Evolutionary conservation across 805 yeast genomes (phyloP).

Genomic region (Candida ipomoeae): DNA sequence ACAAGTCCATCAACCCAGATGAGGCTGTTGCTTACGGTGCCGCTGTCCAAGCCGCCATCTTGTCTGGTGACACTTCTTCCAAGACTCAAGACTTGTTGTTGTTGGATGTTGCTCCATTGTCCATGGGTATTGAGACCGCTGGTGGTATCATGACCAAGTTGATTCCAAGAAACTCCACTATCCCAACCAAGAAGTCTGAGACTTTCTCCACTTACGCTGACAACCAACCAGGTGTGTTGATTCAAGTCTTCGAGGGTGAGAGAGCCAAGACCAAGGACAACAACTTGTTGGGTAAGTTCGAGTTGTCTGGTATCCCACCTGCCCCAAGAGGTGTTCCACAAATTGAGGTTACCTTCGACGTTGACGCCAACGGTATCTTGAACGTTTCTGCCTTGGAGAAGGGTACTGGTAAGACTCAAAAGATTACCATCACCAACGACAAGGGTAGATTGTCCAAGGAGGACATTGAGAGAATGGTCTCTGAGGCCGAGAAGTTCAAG

Average conservation of each 20-base stretch:
- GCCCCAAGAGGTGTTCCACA: conserved; percentile 99
- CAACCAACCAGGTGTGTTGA: conserved; percentile 97
- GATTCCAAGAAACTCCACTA: conserved; percentile 97
- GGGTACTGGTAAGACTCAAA: conserved; percentile 96
- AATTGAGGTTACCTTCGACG: conserved; percentile 94
- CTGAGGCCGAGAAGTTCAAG: conserved; percentile 87
- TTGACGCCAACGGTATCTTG: conserved; percentile 96
- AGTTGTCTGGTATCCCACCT: conserved; percentile 94
- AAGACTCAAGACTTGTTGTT: conserved; percentile 90
- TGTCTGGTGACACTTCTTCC: conserved; percentile 63
- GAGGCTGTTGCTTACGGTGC: conserved; percentile 62
- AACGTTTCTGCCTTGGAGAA: conserved; percentile 95
- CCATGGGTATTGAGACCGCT: conserved; percentile 97
- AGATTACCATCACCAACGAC: conserved; percentile 97
- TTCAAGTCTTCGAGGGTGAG: conserved; percentile 98
- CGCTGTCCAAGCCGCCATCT: conserved; percentile 98
- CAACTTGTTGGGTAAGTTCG: conserved; percentile 95
- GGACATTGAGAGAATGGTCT: conserved; percentile 96
- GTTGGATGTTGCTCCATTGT: conserved; percentile 96
- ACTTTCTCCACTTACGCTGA: conserved; percentile 95
- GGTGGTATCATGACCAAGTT: conserved; percentile 99
- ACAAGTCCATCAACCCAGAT: conserved; percentile 47
- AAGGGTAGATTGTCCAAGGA: conserved; percentile 98
- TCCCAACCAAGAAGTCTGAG: conserved; percentile 97
- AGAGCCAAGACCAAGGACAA: conserved; percentile 94